These are phyloP conservation scores for Cyclotella atomus DNA, from an alignment of 108 stramenopile genomes.

Conservation along the genomic window DNA sequence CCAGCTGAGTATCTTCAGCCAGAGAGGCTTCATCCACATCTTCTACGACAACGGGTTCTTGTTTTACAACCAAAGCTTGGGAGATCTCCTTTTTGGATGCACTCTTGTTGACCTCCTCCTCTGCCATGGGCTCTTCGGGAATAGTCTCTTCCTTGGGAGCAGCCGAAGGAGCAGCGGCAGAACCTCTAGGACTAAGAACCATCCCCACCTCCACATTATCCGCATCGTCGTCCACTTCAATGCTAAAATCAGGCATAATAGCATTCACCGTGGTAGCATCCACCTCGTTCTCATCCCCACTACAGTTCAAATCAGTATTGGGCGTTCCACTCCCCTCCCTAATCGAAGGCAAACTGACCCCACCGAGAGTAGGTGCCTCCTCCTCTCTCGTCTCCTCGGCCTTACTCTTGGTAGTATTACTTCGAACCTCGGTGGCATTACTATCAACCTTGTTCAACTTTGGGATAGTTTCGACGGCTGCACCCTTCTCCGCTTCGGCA, in stretches of 20 bases:
- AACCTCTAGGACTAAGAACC: neutral
- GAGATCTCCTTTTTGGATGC: neutral
- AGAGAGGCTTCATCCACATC: neutral
- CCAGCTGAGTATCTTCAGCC: constrained; percentile 2
- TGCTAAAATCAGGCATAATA: neutral
- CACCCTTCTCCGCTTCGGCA: neutral
- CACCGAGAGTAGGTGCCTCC: constrained; percentile 7
- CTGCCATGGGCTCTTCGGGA: neutral
- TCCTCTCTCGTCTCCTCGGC: neutral
- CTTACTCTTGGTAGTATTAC: constrained; percentile 27
- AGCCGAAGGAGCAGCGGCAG: neutral
- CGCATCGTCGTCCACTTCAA: constrained; percentile 28
- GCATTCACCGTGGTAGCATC: neutral
- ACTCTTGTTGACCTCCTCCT: neutral
- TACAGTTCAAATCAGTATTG: neutral
- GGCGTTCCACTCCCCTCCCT: constrained; percentile 18
- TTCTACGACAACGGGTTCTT: neutral
- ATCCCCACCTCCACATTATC: constrained; percentile 17
- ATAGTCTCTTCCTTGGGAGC: no score
- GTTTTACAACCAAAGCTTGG: neutral
- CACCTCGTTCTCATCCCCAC: neutral
- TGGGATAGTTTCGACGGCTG: neutral
- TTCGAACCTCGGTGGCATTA: constrained; percentile 32
- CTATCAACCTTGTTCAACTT: constrained; percentile 26
- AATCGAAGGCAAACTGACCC: constrained; percentile 11